Percentiles rank a stretch among this genome's conserved stretches.
phyloP scores from a whole-genome alignment of 352 stramenopile species.

The Pythium brachiatum region DNA sequence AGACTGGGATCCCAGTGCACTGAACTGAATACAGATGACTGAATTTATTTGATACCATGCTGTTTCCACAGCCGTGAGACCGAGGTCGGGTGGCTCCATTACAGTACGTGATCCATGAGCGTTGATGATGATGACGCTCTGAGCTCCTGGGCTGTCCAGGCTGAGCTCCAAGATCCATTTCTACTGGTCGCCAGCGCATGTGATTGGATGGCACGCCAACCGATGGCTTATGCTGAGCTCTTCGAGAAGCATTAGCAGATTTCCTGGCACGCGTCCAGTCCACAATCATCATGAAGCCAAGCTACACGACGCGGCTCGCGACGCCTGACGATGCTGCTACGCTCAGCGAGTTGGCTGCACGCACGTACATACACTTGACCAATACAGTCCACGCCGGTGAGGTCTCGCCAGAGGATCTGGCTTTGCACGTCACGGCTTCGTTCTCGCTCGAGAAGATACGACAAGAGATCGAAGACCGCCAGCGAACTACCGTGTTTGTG shows the following conservation, averaged over 20 bases:
- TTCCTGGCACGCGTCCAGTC: neutral
- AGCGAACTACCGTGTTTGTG: slow-evolving; percentile 25
- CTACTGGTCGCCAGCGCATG: too few species aligned
- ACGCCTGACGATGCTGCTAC: slow-evolving; percentile 18
- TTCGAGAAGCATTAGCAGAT: too few species aligned
- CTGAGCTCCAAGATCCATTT: too few species aligned
- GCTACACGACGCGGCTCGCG: slow-evolving; percentile 14
- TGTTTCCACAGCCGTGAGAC: too few species aligned
- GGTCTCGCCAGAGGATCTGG: slow-evolving; percentile 25
- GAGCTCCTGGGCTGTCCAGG: too few species aligned
- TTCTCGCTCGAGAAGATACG: slow-evolving; percentile 26
- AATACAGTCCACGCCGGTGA: slow-evolving; percentile 2
- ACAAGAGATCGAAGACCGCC: slow-evolving; percentile 21
- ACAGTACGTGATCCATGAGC: too few species aligned
- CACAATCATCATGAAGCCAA: neutral
- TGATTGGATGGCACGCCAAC: neutral
- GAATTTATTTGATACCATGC: too few species aligned
- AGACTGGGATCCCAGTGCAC: too few species aligned
- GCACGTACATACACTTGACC: slow-evolving; percentile 32
- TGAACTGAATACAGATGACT: too few species aligned
- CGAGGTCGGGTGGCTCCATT: too few species aligned
- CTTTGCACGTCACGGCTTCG: slow-evolving; percentile 7
- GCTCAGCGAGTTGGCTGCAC: slow-evolving; percentile 27
- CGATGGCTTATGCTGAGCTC: neutral
- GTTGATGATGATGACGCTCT: too few species aligned